Evolutionary conservation across 495 filamentous ascomycete species (phyloP), one percentile per base, ranked within the genome.

Genomic region (Letharia lupina): DNA sequence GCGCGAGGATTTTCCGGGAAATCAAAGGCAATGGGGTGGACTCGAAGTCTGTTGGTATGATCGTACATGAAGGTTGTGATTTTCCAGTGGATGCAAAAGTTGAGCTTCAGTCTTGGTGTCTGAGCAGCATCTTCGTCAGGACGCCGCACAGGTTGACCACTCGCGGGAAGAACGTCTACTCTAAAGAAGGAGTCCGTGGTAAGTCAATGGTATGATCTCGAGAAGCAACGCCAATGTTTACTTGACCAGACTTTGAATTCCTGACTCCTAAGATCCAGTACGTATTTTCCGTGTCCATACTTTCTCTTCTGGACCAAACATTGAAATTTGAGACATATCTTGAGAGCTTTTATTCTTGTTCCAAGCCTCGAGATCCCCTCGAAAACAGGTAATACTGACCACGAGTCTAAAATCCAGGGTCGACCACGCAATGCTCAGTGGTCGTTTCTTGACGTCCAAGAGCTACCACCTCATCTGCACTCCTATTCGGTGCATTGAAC

Each of bases 391-490:
- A 56, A 33, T 13, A 35, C 52, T 56, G 31, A 56, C 52, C 18
- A 5, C 31, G 28, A 13, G 18, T 35, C 8, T 10, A 23, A 11
- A 23, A 52, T 18, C 13, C 31, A 56, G 52, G 42, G 78, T 98
- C 8, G 85, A 86, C 61, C 82, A 84, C 31, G 71, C 73, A 9
- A 83, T 83, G 70, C 77, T 92, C 1, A 80, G 79, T 10, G 75
- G 82, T 1, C 66, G 75, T 3, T 81, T 93, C 15, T 78, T 95
- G 23, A 80, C 81, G 40, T 87, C 91, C 0, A 87, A 84, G 63
- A 85, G 88, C 6, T 91, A 95, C 70, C 94, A 98, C 73, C 81
- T 98, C 67, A 90, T 96, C 70, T 96, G 93, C 79, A 88, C 84
- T 13, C 84, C 94, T 0, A 72, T 73, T 3, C 85, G 94, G n/a